Base-by-base conservation (phyloP, 352 stramenopile species). In the Globisporangium recalcitrans region DNA sequence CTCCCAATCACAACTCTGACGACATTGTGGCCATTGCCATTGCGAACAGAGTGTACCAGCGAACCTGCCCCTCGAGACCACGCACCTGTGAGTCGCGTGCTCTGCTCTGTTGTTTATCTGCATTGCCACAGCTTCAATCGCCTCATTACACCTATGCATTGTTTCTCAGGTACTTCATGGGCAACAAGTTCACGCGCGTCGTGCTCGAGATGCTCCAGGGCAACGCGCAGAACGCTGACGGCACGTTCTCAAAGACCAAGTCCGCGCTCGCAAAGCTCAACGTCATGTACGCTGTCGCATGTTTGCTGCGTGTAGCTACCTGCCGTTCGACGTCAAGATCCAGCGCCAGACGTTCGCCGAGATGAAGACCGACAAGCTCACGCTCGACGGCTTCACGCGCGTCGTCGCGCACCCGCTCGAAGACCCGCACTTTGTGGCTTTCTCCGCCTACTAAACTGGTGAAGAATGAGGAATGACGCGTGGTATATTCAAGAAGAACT, bases 261-360 rank as follows among this genome's bases (percentile, higher is more conserved):
- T 59, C 70, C 11, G 31, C 78, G 11, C 73, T 93, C 32, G 60
- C 70, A 13, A 73, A 85, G 52, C 79, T 91, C 62, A 78, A 79
- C 71, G 80, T 90, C 64, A 87, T 93, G 84, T 90, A 64, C 59
- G 74, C n/a, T n/a, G n/a, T n/a, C n/a, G n/a, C n/a, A n/a, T n/a
- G n/a, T n/a, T n/a, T n/a, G n/a, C 4, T 36, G 16, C 3, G 1
- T 4, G 1, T 58, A 87, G 83, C 16, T 91, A 91, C 42, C 65
- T 91, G 56, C 84, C 82, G 13, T 90, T 88, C 47, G 77, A 90
- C 44, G 67, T 88, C 26, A 81, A 84, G 62, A 87, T 93, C 52
- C 79, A 91, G 71, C 80, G 79, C 36, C 77, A 89, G 64, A 70
- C 80, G 14, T 82, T 93, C 32, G 81, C 78, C 2, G 77, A 91